phyloP scores from a whole-genome alignment of 2,329 filamentous ascomycete genomes.

The Clonostachys sp. region DNA sequence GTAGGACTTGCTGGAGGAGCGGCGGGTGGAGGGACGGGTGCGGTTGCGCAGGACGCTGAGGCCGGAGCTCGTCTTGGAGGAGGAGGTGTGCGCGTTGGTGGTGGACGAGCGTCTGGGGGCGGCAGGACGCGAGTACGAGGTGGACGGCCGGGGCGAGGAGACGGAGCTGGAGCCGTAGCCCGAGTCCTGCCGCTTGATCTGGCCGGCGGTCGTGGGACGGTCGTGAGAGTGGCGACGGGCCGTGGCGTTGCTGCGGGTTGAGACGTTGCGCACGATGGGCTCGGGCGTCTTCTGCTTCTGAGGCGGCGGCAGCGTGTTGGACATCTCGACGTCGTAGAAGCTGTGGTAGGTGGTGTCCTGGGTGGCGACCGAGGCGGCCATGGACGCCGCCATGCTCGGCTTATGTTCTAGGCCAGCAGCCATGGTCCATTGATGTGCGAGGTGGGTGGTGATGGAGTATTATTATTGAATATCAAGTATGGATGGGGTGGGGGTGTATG shows the following conservation, averaged over 20 bases:
- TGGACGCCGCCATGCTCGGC: no score
- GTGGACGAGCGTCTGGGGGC: constrained; percentile 25
- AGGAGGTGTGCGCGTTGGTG: constrained; percentile 2
- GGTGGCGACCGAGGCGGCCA: neutral
- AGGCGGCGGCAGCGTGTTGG: constrained; percentile 29
- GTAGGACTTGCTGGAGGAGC: constrained; percentile 22
- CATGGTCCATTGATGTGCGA: no score
- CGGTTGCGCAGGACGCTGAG: constrained; percentile 15
- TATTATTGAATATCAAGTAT: no score
- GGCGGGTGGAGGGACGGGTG: constrained; percentile 34
- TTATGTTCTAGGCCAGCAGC: no score
- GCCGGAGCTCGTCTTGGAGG: constrained; percentile 3
- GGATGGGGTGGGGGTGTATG: no score
- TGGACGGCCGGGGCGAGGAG: constrained; percentile 28
- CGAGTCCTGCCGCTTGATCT: constrained; percentile 53
- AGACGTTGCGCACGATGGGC: constrained; percentile 2
- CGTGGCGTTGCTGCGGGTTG: constrained; percentile 1
- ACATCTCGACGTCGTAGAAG: constrained; percentile 44
- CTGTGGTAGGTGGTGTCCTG: constrained; percentile 45
- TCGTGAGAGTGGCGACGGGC: constrained; percentile 8
- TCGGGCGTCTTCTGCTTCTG: constrained; percentile 7
- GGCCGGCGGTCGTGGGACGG: constrained; percentile 23
- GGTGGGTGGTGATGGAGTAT: no score
- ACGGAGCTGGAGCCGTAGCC: constrained; percentile 49
- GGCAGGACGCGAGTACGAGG: constrained; percentile 17